Conservation (phyloP, 257 asterid species). For the Rehmannia glutinosa region DNA sequence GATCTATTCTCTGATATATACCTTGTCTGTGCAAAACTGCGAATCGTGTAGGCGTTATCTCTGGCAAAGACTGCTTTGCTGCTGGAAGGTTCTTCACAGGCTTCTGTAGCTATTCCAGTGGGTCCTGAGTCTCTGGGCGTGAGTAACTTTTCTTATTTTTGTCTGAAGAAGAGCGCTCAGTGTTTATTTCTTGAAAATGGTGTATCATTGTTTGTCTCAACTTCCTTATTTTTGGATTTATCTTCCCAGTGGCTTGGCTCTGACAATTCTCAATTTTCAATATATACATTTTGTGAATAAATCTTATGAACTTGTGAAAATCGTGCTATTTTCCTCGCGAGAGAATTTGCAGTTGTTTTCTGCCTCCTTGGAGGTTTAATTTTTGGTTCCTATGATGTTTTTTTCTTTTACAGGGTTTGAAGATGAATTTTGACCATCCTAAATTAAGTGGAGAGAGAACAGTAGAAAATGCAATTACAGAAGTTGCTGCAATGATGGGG, state of each 20-base stretch:
- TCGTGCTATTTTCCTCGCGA: neutral
- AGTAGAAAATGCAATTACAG: slow-evolving; percentile 72
- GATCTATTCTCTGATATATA: neutral
- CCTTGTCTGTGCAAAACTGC: slow-evolving; percentile 3
- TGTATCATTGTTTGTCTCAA: neutral
- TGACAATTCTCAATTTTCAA: neutral
- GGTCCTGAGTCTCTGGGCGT: slow-evolving; percentile 69
- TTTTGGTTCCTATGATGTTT: neutral
- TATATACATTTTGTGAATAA: neutral
- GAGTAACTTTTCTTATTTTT: slow-evolving; percentile 16
- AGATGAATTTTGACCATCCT: slow-evolving; percentile 69
- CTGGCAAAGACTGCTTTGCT: slow-evolving; percentile 77
- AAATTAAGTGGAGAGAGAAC: slow-evolving; percentile 78
- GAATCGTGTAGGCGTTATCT: slow-evolving; percentile 58
- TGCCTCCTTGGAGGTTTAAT: slow-evolving; percentile 14
- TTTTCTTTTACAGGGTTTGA: slow-evolving; percentile 48
- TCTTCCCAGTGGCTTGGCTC: neutral
- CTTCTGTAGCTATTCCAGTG: slow-evolving; percentile 43
- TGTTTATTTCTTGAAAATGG: neutral
- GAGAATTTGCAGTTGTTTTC: neutral
- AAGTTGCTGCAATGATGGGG: slow-evolving; percentile 96
- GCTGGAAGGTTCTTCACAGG: slow-evolving; percentile 51
- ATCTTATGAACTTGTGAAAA: neutral
- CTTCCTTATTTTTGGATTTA: neutral
- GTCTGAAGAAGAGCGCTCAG: neutral